phyloP scores from a whole-genome alignment of 495 filamentous ascomycete species.

The Cercophora newfieldiana region DNA sequence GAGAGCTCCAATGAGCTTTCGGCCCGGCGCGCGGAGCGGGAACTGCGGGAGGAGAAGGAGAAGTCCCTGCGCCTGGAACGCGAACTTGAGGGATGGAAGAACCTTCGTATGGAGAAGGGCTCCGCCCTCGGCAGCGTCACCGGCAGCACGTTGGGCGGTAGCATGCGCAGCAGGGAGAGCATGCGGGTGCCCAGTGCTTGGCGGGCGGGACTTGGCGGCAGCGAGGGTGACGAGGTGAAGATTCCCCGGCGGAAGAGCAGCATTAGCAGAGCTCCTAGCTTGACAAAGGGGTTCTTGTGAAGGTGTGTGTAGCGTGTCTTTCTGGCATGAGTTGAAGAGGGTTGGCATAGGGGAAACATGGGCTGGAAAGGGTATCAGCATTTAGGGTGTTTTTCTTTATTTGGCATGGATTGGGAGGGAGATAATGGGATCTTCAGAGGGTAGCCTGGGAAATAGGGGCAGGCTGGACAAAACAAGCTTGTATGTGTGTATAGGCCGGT shows the following conservation, averaged over 20 bases:
- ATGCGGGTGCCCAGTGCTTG: slow-evolving; percentile 39
- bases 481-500: background rate
- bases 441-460: background rate
- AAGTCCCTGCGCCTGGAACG: slow-evolving; percentile 78
- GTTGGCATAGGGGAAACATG: background rate
- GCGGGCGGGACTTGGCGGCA: slow-evolving; percentile 19
- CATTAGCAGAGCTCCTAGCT: slow-evolving; percentile 50
- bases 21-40: slow-evolving; percentile 81
- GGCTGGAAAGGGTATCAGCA: background rate
- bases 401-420: background rate
- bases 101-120: slow-evolving; percentile 63
- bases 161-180: slow-evolving; percentile 36
- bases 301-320: background rate
- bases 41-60: slow-evolving; percentile 86
- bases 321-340: background rate
- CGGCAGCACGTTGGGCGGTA: slow-evolving; percentile 35
- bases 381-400: background rate
- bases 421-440: background rate
- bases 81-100: slow-evolving; percentile 86
- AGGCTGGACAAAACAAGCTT: too few species aligned
- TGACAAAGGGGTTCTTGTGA: slow-evolving; percentile 59
- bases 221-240: slow-evolving; percentile 43
- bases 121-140: slow-evolving; percentile 29
- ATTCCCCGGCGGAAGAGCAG: slow-evolving; percentile 58
- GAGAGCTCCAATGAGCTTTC: slow-evolving; percentile 79